These are phyloP conservation scores for Colletotrichum simmondsii DNA, from an alignment of 2,329 filamentous ascomycete species.

Conservation along the genomic window DNA sequence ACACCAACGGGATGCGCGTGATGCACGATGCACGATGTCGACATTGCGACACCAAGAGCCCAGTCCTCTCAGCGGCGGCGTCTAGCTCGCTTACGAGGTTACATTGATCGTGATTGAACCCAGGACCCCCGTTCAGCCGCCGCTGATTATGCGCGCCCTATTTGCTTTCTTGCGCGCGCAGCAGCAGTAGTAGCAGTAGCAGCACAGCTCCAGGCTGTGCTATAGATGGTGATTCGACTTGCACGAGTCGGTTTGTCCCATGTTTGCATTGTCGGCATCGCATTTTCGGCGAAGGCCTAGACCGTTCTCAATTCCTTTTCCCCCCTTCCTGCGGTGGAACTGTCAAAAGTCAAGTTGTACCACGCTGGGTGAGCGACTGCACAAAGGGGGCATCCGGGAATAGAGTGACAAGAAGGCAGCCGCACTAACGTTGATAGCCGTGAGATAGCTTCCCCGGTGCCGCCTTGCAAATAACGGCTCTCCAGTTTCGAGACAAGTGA, in stretches of 20 bases:
- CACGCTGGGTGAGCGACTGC: background rate
- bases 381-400: background rate
- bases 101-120: background rate
- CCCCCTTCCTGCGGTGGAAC: background rate
- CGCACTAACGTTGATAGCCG: background rate
- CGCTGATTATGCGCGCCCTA: background rate
- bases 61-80: background rate
- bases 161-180: background rate
- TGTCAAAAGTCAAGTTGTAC: background rate
- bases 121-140: slow-evolving; percentile 9
- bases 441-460: background rate
- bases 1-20: background rate
- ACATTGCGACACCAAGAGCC: slow-evolving; percentile 1
- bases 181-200: background rate
- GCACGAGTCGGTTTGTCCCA: background rate
- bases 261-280: background rate
- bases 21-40: background rate
- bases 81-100: slow-evolving; percentile 30
- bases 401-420: background rate
- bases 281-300: background rate
- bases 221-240: background rate
- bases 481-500: background rate
- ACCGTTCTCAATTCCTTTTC: background rate
- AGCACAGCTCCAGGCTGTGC: background rate
- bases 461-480: background rate